These are phyloP conservation scores for Hypomontagnella monticulosa DNA, from an alignment of 495 filamentous ascomycete species.

Conservation along the genomic window DNA sequence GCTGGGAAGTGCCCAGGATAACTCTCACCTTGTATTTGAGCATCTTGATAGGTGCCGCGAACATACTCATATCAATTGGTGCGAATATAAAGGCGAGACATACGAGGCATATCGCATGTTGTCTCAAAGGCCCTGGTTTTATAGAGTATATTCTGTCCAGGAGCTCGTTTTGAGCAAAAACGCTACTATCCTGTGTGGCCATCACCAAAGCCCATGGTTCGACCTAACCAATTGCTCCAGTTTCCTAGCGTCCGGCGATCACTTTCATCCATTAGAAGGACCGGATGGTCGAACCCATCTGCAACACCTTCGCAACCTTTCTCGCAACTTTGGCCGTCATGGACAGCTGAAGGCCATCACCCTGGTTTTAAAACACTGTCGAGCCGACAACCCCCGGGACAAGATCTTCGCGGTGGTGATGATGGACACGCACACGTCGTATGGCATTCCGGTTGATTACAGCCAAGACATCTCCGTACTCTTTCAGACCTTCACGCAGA, in stretches of 20 bases:
- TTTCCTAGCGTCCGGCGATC: background rate
- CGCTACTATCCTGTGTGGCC: constrained; percentile 17
- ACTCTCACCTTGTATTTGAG: constrained; percentile 29
- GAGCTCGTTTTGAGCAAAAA: constrained; percentile 10
- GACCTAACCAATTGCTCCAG: constrained; percentile 14
- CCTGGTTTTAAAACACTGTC: constrained; percentile 8
- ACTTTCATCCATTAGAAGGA: constrained; percentile 23
- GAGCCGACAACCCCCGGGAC: constrained; percentile 16
- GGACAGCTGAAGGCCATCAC: background rate
- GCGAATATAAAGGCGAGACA: constrained; percentile 16
- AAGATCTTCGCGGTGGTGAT: constrained; percentile 16
- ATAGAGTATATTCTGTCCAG: constrained; percentile 3
- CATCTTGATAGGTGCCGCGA: constrained; percentile 21
- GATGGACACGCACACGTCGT: background rate
- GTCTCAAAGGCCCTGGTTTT: constrained; percentile 14
- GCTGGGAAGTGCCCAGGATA: constrained; percentile 17
- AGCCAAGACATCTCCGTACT: background rate
- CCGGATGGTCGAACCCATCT: constrained; percentile 20
- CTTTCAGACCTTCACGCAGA: constrained; percentile 19
- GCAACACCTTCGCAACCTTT: constrained; percentile 11
- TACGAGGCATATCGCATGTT: constrained; percentile 8
- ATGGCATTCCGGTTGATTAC: constrained; percentile 6
- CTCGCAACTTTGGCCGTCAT: background rate
- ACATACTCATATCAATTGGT: constrained; percentile 26
- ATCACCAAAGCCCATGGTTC: constrained; percentile 9